Base-by-base conservation (phyloP, 192 early-diverging fungal genomes). In the Tieghemiomyces parasiticus region DNA sequence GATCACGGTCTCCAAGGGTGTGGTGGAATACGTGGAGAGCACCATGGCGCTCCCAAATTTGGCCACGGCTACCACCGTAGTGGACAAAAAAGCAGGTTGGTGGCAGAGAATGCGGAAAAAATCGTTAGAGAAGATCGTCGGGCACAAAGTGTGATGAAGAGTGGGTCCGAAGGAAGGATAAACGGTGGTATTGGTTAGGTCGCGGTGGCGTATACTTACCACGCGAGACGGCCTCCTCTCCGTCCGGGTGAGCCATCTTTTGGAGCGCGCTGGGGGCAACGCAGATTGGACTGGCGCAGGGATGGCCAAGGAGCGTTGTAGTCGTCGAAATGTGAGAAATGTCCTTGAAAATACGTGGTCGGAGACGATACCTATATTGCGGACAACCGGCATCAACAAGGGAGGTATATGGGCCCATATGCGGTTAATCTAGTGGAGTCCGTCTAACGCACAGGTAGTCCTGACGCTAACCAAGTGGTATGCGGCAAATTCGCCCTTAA, bases 251-350 rank as follows among this genome's bases (percentile, higher is more conserved):
- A 8, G 81, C 82, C n/a, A 88, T 71, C 58, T 78, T 74, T 58
- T 85, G 84, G 67, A 93, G 69, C 2, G 91, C 91, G 25, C 87
- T 82, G 16, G 88, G 87, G 0, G 88, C 74, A 33, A 91, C 80
- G 46, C 87, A 84, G 38, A 93, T 61, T 9, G 90, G 90, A 6
- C 82, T 77, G 24, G 61, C 59, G 24, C 77, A 64, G 14, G 61
- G 60, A 31, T 80, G 70, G 6, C 86, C 84, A 0, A 88, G 61
- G 19, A 90, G 61, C 8, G 74, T 80, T 38, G 84, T 84, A 28
- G 71, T 71, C 12, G 80, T 82, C 49, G 73, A 67, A 9, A 91
- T 70, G 35, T 74, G 62, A 30, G 79, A 79, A 19, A 89, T 86
- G 67, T 89, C 79, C 35, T 84, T 78, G 34, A 91, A 72, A 62